Percentiles rank a stretch among this genome's conserved stretches.
These are phyloP conservation scores for Colletotrichum magnum DNA, from an alignment of 2,329 filamentous ascomycete species.

Conservation along the genomic window DNA sequence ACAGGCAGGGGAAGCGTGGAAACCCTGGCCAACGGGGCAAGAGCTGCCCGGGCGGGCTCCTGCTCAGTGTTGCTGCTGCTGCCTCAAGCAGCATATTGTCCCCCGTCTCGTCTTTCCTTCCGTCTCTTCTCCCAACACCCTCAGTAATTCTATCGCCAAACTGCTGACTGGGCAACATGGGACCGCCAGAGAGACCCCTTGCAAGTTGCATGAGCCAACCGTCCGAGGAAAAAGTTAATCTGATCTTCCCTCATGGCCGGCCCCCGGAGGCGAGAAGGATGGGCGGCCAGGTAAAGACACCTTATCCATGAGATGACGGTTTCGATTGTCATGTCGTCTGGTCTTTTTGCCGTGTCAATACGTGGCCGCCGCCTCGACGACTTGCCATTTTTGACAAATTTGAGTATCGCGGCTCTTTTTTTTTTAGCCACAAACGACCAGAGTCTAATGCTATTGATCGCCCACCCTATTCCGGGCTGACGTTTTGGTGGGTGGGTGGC, in stretches of 20 bases:
- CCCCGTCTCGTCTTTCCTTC: not conserved
- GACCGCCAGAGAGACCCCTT: not conserved
- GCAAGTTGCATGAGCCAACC: constrained; percentile 23
- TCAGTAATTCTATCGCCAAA: not conserved
- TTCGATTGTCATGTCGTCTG: constrained; percentile 25
- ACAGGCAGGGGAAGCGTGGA: constrained; percentile 23
- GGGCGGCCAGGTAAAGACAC: not conserved
- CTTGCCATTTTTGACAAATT: constrained; percentile 4
- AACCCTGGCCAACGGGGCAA: constrained; percentile 8
- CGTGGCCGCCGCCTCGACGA: constrained; percentile 3
- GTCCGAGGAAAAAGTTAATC: constrained; percentile 33
- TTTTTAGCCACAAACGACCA: not conserved
- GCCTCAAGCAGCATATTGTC: constrained; percentile 13
- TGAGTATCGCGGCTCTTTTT: constrained; percentile 8
- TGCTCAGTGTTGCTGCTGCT: not conserved
- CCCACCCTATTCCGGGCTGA: not conserved
- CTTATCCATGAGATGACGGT: constrained; percentile 33
- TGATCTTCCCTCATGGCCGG: constrained; percentile 33
- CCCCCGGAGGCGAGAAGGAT: constrained; percentile 3
- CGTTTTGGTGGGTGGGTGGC: constrained; percentile 1
- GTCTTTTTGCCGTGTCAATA: constrained; percentile 5
- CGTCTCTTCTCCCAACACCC: not conserved
- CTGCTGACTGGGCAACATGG: constrained; percentile 5
- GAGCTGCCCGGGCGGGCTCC: too few relatives aligned
- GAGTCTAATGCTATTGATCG: constrained; percentile 29